These are phyloP conservation scores for Takakia lepidozioides DNA, from an alignment of 225 moss, liverwort and hornwort species.

Conservation along the genomic window DNA sequence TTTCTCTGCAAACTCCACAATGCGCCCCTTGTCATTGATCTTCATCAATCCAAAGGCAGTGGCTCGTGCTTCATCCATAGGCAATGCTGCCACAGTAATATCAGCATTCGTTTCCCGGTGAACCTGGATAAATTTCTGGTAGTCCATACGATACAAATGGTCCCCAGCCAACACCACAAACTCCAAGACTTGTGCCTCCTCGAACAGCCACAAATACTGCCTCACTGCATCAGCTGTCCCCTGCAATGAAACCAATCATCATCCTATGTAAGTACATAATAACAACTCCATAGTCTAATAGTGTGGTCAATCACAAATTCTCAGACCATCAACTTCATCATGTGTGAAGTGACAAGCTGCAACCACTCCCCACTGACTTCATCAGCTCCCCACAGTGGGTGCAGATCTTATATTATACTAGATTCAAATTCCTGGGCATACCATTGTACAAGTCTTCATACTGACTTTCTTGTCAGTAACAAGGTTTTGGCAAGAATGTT, in stretches of 20 bases:
- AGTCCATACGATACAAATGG: constrained; percentile 97
- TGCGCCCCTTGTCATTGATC: constrained; percentile 68
- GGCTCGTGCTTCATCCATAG: constrained; percentile 92
- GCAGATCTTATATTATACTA: too few relatives aligned
- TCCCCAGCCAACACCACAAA: constrained; percentile 90
- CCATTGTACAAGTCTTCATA: too few relatives aligned
- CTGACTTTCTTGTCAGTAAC: too few relatives aligned
- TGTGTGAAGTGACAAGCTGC: too few relatives aligned
- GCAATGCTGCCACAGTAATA: constrained; percentile 92
- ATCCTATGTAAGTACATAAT: too few relatives aligned
- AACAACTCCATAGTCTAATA: too few relatives aligned
- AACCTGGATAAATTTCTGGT: constrained; percentile 78
- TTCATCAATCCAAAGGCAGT: constrained; percentile 96
- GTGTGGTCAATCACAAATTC: too few relatives aligned
- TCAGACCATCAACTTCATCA: too few relatives aligned
- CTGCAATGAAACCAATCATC: constrained; percentile 28
- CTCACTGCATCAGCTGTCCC: constrained; percentile 98
- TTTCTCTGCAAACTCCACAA: constrained; percentile 87
- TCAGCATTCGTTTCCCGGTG: constrained; percentile 90
- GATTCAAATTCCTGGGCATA: too few relatives aligned
- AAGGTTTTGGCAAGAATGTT: too few relatives aligned
- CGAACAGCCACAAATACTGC: constrained; percentile 96
- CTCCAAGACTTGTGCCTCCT: constrained; percentile 93
- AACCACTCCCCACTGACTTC: too few relatives aligned
- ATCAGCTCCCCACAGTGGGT: too few relatives aligned